Conservation (phyloP, 148 eudicot genomes). For the Suaeda aralocaspica region DNA sequence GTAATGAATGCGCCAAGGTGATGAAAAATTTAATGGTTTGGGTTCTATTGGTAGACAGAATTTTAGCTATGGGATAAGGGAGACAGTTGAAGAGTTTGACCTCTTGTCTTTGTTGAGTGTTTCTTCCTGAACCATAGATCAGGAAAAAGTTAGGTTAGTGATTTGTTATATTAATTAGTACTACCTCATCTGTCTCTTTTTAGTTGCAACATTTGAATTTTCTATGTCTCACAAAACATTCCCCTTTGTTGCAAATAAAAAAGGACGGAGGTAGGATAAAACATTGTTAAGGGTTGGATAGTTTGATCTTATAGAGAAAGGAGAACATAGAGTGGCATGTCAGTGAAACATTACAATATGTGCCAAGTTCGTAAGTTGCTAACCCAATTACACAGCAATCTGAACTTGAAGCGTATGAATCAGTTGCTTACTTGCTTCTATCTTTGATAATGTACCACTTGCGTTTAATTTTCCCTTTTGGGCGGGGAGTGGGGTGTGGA, state of each 20-base stretch:
- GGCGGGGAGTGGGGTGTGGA: not conserved
- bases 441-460: not conserved
- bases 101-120: too few species aligned
- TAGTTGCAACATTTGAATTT: too few species aligned
- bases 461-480: not conserved
- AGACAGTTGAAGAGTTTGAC: too few species aligned
- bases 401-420: not conserved
- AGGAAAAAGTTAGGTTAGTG: not conserved
- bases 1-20: constrained; percentile 97
- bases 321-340: too few species aligned
- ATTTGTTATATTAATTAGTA: not conserved
- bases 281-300: not conserved
- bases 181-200: too few species aligned
- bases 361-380: too few species aligned
- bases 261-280: too few species aligned
- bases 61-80: not conserved
- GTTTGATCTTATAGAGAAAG: not conserved
- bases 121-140: not conserved
- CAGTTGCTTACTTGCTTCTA: too few species aligned
- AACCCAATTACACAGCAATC: too few species aligned
- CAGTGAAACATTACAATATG: too few species aligned
- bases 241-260: too few species aligned
- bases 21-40: constrained; percentile 5
- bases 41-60: not conserved
- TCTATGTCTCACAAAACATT: too few species aligned